Evolutionary conservation across 2,329 filamentous ascomycete species (phyloP).

Genomic region (Trichoderma pleuroti): DNA sequence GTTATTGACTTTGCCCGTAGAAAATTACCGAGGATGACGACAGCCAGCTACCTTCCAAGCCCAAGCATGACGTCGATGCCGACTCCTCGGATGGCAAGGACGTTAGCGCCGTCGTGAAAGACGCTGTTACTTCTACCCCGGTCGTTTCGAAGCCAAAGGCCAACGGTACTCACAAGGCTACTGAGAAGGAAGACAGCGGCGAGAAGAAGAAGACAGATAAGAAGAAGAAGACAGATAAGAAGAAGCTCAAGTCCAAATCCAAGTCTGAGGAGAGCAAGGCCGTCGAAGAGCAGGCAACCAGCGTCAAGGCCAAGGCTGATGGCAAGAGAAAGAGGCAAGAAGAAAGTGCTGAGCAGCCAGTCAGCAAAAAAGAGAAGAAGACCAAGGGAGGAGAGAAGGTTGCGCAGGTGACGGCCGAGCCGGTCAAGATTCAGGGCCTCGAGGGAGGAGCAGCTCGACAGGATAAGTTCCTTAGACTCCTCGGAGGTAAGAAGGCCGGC

Average conservation of each 20-base stretch:
- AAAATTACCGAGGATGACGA: background rate
- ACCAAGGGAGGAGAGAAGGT: constrained; percentile 27
- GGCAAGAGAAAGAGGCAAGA: constrained; percentile 19
- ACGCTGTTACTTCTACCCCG: background rate
- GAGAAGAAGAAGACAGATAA: constrained; percentile 14
- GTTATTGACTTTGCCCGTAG: background rate
- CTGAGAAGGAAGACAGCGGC: background rate
- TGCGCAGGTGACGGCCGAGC: constrained; percentile 32
- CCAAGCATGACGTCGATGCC: background rate
- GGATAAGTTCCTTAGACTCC: constrained; percentile 54
- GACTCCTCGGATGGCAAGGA: background rate
- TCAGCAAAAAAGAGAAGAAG: constrained; percentile 22
- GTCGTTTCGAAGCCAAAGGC: background rate
- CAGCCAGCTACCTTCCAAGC: background rate
- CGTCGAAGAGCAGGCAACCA: background rate
- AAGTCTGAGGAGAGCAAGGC: background rate
- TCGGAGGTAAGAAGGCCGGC: constrained; percentile 50
- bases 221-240: background rate
- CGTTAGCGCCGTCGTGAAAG: background rate
- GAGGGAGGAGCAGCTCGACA: constrained; percentile 50
- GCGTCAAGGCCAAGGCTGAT: constrained; percentile 15
- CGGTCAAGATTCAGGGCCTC: constrained; percentile 53
- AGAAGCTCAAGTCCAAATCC: constrained; percentile 8
- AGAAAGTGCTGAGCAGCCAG: constrained; percentile 19
- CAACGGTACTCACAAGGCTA: background rate